Base-by-base conservation (phyloP, 371 early-diverging fungal species). In the Mortierella sp. region DNA sequence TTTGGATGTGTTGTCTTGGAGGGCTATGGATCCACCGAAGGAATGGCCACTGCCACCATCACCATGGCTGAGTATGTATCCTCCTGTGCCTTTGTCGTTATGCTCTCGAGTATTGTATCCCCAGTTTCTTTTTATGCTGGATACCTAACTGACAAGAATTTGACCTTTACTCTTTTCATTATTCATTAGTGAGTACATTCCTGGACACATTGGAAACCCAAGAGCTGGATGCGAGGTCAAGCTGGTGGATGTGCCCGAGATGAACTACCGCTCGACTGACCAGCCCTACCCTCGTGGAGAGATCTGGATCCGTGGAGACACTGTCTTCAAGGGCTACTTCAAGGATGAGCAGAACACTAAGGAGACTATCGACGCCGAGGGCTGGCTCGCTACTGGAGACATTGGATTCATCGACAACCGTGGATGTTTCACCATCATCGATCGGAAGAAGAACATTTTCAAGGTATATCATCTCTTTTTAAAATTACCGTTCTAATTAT, bases 381-480 rank as follows among this genome's bases (percentile, higher is more conserved):
- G 97, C 5, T 99, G 99, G 99, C 86, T 95, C 47, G 90, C 92
- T 69, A 98, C 99, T n/a, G 91, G 91, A 22, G 99, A 99, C 79
- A 94, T 99, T 85, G 98, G 95, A 52, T 88, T 88, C 78, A 86
- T 97, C 73, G 94, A 95, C 80, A 85, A 88, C 34, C 90, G 94
- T 61, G 96, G 95, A 76, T 94, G 96, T 47, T 79, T 97, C 63
- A 86, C 86, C 16, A 96, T 99, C 72, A 93, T 99, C 80, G 99
- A 99, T 85, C 92, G 99, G 72, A 95, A 96, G 86, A 99, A 99
- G 91, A 97, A 97, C 80, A 97, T 99, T 76, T 99, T 99, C 92
- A 99, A 99, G 80, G 80, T 76, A 73, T 37, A 24, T 52, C 43
- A 53, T 50, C 61, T 29, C 19, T 55, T 58, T 13, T 34, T 31